Evolutionary conservation across 805 yeast species (phyloP), one percentile per base, ranked within the genome.

Genomic region (Candida saitoana): DNA sequence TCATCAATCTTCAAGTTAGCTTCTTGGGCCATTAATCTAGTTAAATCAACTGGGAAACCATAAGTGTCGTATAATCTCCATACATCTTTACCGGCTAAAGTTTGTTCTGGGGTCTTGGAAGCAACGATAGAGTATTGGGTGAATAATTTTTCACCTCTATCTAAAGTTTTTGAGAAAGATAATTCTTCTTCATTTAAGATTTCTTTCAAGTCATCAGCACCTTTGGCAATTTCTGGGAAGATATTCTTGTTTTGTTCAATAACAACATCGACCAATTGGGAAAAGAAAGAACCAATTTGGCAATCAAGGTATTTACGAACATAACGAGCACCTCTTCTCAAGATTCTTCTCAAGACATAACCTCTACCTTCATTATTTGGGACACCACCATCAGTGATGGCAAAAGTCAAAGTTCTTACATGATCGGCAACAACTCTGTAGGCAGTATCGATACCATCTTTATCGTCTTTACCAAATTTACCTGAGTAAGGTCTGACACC

Each of bases 301-400:
- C 87, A 91, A 66, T 87, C 82, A 85, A 93, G 82, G 71, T 93
- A 90, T 71, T 93, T 93, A 67, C 98, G 84, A 35, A 84, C 97
- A 59, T 87, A 93, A 67, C 99, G 84, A 31, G 96, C 87, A 58
- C 99, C 99, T 74, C 99, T 85, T 74, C 99, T 85, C 58, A 93
- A 74, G 54, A 93, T 90, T 73, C 99, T 85, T 72, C 99, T 84
- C 63, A 93, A 73, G 34, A 93, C 99, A 59, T 93, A 93, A 56
- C 99, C 99, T 71, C 99, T 84, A 56, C 99, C 99, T 62, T 93
- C 99, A 59, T 90, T 93, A 70, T 93, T 93, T 60, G 99, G 99
- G 44, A 93, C 97, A 59, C 99, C 99, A 58, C 99, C 99, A 65
- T 93, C 99, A 31, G 96, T 87, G 46, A 93, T 76, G 38, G 99